Evolutionary conservation across 2,329 filamentous ascomycete genomes (phyloP), one percentile per base, ranked within the genome.

Genomic region (Aspergillus bombycis): DNA sequence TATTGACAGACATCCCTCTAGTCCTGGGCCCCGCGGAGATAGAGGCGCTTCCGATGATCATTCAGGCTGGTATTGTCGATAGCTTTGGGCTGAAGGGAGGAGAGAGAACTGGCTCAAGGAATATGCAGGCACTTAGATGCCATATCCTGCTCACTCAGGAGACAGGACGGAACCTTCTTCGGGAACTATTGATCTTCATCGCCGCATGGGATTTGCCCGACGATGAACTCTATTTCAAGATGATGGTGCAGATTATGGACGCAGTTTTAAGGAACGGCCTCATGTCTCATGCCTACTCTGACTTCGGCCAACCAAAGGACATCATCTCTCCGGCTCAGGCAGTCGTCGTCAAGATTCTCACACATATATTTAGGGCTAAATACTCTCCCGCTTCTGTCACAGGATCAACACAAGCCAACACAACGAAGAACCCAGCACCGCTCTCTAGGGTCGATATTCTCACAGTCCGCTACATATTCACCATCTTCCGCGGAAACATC

Each of bases 171-270:
- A 97, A 96, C 73, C 83, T 98, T 4, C 83, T 98, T 1, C 86
- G 94, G 61, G 94, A 98, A 77, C 87, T 98, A 72, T 84, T 98
- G 50, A 96, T 98, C 63, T 97, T 97, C 76, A 96, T 97, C 66
- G 94, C 94, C 6, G 94, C 96, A 10, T 98, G 94, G 94, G 94
- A 97, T 74, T 89, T 97, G 71, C 91, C 93, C 46, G 94, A 98
- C 75, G 90, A 94, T 64, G 93, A 96, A 65, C 87, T 97, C 43
- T 97, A 97, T 73, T 97, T 97, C 82, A 94, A 97, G 76, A 92
- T 97, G 76, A 97, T 96, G 78, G 91, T 93, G 52, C 94, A 97
- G 78, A 97, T 98, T 64, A 92, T 97, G 79, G 92, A 97, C 75
- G 92, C 94, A 0, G 91, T 97, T 54, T 88, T 97, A 57, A 90